These are phyloP conservation scores for Penicillium manginii DNA, from an alignment of 495 filamentous ascomycete genomes.

Conservation along the genomic window DNA sequence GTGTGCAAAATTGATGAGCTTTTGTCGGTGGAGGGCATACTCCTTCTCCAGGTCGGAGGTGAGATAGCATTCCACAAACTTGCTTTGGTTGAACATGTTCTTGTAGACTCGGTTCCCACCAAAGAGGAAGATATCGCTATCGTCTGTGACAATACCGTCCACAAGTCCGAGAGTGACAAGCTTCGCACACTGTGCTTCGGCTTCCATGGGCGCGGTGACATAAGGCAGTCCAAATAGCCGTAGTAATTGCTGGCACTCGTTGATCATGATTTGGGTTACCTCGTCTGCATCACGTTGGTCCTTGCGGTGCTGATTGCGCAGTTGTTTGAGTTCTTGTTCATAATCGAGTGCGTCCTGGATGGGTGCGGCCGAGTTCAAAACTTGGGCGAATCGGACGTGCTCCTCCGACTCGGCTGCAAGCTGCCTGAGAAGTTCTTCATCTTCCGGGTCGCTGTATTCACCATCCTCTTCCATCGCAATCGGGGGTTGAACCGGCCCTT, in stretches of 20 bases:
- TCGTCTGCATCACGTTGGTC: conserved; percentile 95
- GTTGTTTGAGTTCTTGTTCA: conserved; percentile 81
- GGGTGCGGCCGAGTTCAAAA: conserved; percentile 67
- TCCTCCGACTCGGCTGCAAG: conserved; percentile 89
- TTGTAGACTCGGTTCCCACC: conserved; percentile 96
- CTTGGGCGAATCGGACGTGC: conserved; percentile 86
- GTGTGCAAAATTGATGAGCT: conserved; percentile 86
- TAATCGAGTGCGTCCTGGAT: conserved; percentile 72
- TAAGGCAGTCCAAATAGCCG: conserved; percentile 92
- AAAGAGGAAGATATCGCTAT: conserved; percentile 96
- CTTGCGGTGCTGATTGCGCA: conserved; percentile 92
- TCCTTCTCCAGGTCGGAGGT: conserved; percentile 86
- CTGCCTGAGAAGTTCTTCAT: conserved; percentile 83
- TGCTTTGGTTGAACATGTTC: conserved; percentile 98
- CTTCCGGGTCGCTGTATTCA: conserved; percentile 83
- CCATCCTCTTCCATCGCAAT: conserved; percentile 41
- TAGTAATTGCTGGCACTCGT: conserved; percentile 90
- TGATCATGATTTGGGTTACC: conserved; percentile 91
- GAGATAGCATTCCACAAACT: conserved; percentile 96
- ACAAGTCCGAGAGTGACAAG: conserved; percentile 84
- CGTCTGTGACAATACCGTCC: conserved; percentile 98
- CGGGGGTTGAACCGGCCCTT: conserved; percentile 28
- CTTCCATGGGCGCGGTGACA: conserved; percentile 97
- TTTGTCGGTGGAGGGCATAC: conserved; percentile 76
- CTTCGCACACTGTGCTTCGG: conserved; percentile 96